Conservation (phyloP, 2,329 filamentous ascomycete species). For the Diplodia corticola region DNA sequence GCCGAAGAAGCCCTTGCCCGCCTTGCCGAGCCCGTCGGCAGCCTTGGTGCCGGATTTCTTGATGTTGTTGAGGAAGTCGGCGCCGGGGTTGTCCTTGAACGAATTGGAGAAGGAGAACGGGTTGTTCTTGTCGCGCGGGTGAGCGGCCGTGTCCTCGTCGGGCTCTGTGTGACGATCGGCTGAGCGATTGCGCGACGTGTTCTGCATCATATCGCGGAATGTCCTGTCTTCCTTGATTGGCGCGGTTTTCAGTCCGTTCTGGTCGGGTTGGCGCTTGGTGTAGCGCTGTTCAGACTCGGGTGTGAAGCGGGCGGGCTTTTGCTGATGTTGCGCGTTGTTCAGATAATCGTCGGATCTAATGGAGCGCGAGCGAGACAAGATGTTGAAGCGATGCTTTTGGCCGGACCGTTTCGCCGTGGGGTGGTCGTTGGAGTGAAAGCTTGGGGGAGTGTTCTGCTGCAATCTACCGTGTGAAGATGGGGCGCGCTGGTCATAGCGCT, state of each 20-base stretch:
- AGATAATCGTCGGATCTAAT: slow-evolving; percentile 45
- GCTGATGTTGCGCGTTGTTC: slow-evolving; percentile 33
- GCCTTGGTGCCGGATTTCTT: slow-evolving; percentile 72
- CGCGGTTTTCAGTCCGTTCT: slow-evolving; percentile 60
- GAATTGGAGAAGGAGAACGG: slow-evolving; percentile 47
- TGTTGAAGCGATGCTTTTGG: slow-evolving; percentile 29
- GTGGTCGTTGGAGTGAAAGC: slow-evolving; percentile 12
- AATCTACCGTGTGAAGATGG: slow-evolving; percentile 17
- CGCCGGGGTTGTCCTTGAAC: slow-evolving; percentile 60
- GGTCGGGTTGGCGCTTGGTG: slow-evolving; percentile 38
- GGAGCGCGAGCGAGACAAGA: slow-evolving; percentile 45
- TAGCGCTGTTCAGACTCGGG: slow-evolving; percentile 29
- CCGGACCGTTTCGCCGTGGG: slow-evolving; percentile 11
- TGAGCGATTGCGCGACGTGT: slow-evolving; percentile 65
- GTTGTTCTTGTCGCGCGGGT: slow-evolving; percentile 31
- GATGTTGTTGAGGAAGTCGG: slow-evolving; percentile 69
- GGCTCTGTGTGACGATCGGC: slow-evolving; percentile 60
- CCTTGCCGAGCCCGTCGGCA: slow-evolving; percentile 66
- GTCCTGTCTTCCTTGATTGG: slow-evolving; percentile 67
- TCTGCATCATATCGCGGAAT: slow-evolving; percentile 65
- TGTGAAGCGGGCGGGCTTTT: slow-evolving; percentile 31
- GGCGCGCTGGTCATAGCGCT: slow-evolving; percentile 22
- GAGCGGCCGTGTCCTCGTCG: slow-evolving; percentile 35
- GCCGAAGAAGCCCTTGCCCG: slow-evolving; percentile 80
- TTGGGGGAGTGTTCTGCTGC: slow-evolving; percentile 16